Conservation (phyloP, 2,329 filamentous ascomycete species). For the Ophiocordyceps australis region DNA sequence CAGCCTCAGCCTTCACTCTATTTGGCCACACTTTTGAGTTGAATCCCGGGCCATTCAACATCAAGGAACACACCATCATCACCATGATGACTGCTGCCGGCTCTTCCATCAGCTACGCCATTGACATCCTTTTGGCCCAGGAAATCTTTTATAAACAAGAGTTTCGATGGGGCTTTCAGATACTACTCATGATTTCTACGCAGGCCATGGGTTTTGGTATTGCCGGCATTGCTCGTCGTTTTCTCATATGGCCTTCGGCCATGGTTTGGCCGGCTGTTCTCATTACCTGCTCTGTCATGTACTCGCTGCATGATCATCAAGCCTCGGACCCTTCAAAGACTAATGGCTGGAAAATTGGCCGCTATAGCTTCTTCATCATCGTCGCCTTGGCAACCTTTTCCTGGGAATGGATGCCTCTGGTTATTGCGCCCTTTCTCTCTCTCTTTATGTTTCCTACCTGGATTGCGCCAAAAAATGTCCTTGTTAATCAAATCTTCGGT, state of each 20-base stretch:
- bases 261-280: constrained; percentile 47
- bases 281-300: constrained; percentile 43
- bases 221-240: constrained; percentile 38
- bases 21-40: constrained; percentile 15
- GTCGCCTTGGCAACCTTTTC: constrained; percentile 29
- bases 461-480: constrained; percentile 40
- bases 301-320: constrained; percentile 44
- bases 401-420: constrained; percentile 41
- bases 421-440: constrained; percentile 38
- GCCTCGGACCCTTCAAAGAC: constrained; percentile 28
- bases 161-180: constrained; percentile 36
- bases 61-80: constrained; percentile 30
- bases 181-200: constrained; percentile 40
- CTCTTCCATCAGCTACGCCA: constrained; percentile 14
- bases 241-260: constrained; percentile 40
- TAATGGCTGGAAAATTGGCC: constrained; percentile 39
- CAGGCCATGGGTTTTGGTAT: constrained; percentile 46
- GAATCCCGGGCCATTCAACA: constrained; percentile 23
- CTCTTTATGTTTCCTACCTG: constrained; percentile 43
- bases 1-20: constrained; percentile 10
- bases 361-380: constrained; percentile 38
- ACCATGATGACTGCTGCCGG: constrained; percentile 23
- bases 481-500: constrained; percentile 49
- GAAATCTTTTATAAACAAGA: constrained; percentile 30
- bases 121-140: constrained; percentile 21